phyloP scores from a whole-genome alignment of 2,329 filamentous ascomycete genomes.

The Hyphodiscus sp. region DNA sequence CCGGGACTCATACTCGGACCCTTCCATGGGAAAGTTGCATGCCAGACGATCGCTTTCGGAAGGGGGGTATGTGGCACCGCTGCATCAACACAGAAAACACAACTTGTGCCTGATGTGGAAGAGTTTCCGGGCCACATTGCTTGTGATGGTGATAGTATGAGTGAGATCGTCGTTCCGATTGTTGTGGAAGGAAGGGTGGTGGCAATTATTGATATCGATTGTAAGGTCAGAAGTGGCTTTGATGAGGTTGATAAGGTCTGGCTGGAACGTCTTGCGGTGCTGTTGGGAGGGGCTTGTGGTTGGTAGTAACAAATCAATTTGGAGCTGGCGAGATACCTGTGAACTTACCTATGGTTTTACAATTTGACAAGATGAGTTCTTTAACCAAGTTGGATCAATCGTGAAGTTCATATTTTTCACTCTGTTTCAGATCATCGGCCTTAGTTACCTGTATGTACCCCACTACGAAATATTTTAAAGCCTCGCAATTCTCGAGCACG shows the following conservation, averaged over 20 bases:
- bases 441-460: no score
- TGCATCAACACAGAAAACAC: slow-evolving; percentile 52
- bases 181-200: slow-evolving; percentile 43
- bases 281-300: slow-evolving; percentile 57
- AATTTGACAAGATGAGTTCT: no score
- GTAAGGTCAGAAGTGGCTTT: slow-evolving; percentile 60
- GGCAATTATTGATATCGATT: slow-evolving; percentile 77
- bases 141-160: slow-evolving; percentile 68
- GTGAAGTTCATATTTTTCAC: no score
- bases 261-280: slow-evolving; percentile 58
- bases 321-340: no score
- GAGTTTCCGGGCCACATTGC: slow-evolving; percentile 75
- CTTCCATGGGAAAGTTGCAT: slow-evolving; percentile 75
- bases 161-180: slow-evolving; percentile 78
- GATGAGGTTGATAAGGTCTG: slow-evolving; percentile 59
- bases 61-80: slow-evolving; percentile 71
- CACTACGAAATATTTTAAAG: no score
- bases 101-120: slow-evolving; percentile 65
- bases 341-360: no score
- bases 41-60: slow-evolving; percentile 68
- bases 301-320: slow-evolving; percentile 41
- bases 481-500: no score
- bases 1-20: slow-evolving; percentile 67
- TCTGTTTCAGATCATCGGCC: no score
- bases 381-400: no score